Base-by-base conservation (phyloP, 768 basidiomycete genomes). In the Suillus decipiens region DNA sequence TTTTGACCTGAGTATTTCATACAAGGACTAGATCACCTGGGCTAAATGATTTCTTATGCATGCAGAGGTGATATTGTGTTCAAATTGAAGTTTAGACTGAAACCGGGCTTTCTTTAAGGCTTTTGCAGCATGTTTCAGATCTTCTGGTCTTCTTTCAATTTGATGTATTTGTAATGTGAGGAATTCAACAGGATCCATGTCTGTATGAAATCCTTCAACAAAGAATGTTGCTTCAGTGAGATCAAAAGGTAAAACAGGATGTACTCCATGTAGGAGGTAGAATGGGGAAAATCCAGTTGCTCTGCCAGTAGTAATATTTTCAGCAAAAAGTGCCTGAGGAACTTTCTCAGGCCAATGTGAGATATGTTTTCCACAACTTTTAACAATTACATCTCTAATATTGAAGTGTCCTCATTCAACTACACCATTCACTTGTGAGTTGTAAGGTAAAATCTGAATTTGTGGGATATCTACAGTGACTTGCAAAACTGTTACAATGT, bases 391-490 rank as follows among this genome's bases (percentile, higher is more conserved):
- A 62, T 79, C 75, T 12, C 78, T 43, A 10, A 78, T 63, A 2
- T 56, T 70, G 17, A 62, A 71, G 37, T 79, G 78, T 14, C 73
- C 68, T 15, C 71, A 60, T 69, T 80, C 77, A 0, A 80, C 76
- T 19, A 79, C 69, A 37, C 79, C 75, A 57, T 78, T 78, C 3
- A 71, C 77, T 57, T 71, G 68, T 1, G 71, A 73, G 60, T 80
- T 79, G 60, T 78, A 79, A 1, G 72, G 65, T 1, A 72, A 76
- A 12, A 79, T 76, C 1, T 63, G 34, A 42, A 78, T 66, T 15
- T 77, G 77, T 6, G 60, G 64, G 9, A 73, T 69, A 1, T 63
- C 50, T 14, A 58, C 62, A n/a, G n/a, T n/a, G n/a, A n/a, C n/a
- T n/a, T n/a, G n/a, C n/a, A n/a, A n/a, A n/a, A n/a, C n/a, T n/a